Base-by-base conservation (phyloP, 2,329 filamentous ascomycete species). In the Ophiostoma angusticollis region DNA sequence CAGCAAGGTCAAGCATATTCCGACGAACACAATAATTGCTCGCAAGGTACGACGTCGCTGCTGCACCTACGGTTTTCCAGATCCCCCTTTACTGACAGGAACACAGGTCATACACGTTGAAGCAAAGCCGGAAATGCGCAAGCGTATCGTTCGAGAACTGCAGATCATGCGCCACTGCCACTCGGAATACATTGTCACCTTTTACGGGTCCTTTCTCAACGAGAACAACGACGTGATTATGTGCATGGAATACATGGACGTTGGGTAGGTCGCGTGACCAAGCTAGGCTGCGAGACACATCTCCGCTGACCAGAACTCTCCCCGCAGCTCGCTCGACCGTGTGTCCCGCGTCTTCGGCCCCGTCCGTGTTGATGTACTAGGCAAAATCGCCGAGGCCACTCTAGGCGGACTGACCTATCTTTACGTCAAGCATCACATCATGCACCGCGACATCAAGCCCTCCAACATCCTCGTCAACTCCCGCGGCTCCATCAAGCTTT, bases 221-320 rank as follows among this genome's bases (percentile, higher is more conserved):
- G 84, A 93, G 55, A 86, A 86, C 45, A 89, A 93, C 56, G 91
- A 98, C 63, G 93, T 98, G 43, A 93, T 96, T 51, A 89, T 98
- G 80, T 98, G 91, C 60, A 98, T 98, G 91, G 91, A 98, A 60
- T 96, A 98, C 58, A 94, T 94, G 85, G 91, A 98, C 61, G 85
- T 89, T 57, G 91, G 91, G 91, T 96, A 72, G 61, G 84, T 45
- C 6, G 18, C 22, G 2, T 12, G 28, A 17, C 21, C n/a, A 19
- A 13, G 14, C n/a, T n/a, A 27, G 11, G 13, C 16, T 12, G 11
- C 21, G 16, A 30, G 33, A 14, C 28, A 28, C 16, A 23, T 14
- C 30, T 9, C n/a, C 14, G 35, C 41, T 45, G 28, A 45, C 35
- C 16, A 12, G 30, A 29, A 27, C 14, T 36, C 11, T 4, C 17